Percentiles rank a stretch among this genome's conserved stretches.
These are phyloP conservation scores for Ophiosphaerella korrae DNA, from an alignment of 2,329 filamentous ascomycete species.

Conservation along the genomic window DNA sequence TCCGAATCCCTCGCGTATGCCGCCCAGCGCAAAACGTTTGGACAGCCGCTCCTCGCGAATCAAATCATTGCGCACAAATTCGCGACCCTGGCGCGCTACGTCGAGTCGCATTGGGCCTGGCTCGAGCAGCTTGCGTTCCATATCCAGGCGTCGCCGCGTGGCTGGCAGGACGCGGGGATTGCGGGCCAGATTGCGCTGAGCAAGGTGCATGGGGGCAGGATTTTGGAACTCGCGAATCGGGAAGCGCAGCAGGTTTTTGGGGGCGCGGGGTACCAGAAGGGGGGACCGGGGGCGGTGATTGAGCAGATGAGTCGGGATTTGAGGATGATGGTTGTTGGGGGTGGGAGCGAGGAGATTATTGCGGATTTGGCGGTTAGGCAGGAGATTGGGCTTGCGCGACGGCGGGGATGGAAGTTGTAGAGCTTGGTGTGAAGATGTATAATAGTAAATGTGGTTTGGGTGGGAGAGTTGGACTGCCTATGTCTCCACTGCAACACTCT, in stretches of 20 bases:
- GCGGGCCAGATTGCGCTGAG: conserved; percentile 48
- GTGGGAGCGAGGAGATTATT: conserved; percentile 62
- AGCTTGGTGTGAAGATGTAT: conserved; percentile 13
- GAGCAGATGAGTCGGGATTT: conserved; percentile 62
- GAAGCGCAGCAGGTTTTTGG: conserved; percentile 63
- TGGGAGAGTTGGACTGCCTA: background rate
- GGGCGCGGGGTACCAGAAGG: conserved; percentile 58
- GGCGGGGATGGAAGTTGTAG: conserved; percentile 53
- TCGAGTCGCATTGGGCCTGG: conserved; percentile 67
- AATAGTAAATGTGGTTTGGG: background rate
- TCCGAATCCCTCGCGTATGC: conserved; percentile 61
- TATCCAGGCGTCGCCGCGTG: conserved; percentile 51
- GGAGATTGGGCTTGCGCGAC: conserved; percentile 49
- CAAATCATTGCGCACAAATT: conserved; percentile 66
- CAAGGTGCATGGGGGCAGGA: conserved; percentile 58
- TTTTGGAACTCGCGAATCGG: conserved; percentile 57
- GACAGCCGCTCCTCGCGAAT: conserved; percentile 61
- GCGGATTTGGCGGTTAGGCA: conserved; percentile 59
- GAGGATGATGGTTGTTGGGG: conserved; percentile 59
- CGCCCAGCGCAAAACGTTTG: conserved; percentile 61
- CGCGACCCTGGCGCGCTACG: conserved; percentile 61
- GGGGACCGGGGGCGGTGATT: conserved; percentile 54
- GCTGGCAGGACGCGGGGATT: conserved; percentile 47
- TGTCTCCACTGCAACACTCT: background rate
- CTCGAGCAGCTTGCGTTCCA: conserved; percentile 66